These are phyloP conservation scores for Camelina sativa DNA, from an alignment of 345 rosid genomes.

Conservation along the genomic window DNA sequence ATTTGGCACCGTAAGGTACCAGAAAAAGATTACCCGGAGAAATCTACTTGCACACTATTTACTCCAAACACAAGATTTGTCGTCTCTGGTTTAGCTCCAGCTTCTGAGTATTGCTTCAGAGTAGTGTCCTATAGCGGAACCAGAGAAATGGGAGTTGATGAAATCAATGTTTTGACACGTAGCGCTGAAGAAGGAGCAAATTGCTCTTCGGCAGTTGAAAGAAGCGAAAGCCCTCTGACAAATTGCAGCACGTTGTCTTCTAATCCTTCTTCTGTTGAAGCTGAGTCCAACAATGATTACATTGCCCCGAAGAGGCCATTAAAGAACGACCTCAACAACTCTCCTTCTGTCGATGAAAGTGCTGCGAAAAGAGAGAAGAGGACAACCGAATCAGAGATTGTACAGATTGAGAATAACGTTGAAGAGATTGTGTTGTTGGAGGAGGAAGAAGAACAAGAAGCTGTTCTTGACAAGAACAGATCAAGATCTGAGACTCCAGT, in stretches of 20 bases:
- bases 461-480: constrained; percentile 34
- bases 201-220: constrained; percentile 53
- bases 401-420: constrained; percentile 22
- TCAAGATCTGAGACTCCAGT: constrained; percentile 43
- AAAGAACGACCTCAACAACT: constrained; percentile 8
- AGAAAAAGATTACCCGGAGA: constrained; percentile 58
- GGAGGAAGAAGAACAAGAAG: constrained; percentile 42
- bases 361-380: constrained; percentile 23
- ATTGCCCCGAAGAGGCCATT: constrained; percentile 26
- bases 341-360: constrained; percentile 24
- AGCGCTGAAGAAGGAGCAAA: constrained; percentile 49
- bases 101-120: constrained; percentile 70
- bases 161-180: constrained; percentile 54
- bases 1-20: constrained; percentile 80
- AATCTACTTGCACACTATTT: constrained; percentile 72
- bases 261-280: constrained; percentile 91
- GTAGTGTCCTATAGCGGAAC: constrained; percentile 58
- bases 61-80: constrained; percentile 66
- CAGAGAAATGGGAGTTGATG: constrained; percentile 56
- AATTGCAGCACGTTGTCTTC: constrained; percentile 78
- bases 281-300: constrained; percentile 69
- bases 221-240: constrained; percentile 93
- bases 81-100: constrained; percentile 67
- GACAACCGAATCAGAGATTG: constrained; percentile 24
- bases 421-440: constrained; percentile 32